These are phyloP conservation scores for Triticum dicoccoides DNA, from an alignment of 176 grass and related monocot species.

Conservation along the genomic window DNA sequence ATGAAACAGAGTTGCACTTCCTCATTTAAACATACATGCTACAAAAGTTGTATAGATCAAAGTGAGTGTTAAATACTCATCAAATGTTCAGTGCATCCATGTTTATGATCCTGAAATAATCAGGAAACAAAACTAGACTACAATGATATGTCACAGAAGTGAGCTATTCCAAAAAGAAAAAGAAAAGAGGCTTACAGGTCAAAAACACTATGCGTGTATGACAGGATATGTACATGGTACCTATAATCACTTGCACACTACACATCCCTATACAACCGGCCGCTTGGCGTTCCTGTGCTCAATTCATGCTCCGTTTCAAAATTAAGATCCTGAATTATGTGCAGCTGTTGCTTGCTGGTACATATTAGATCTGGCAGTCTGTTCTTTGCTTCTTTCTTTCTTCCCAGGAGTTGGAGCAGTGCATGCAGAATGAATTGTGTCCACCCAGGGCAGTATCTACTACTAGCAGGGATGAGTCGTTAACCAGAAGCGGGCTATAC, in stretches of 20 bases:
- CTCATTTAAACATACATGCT: background rate
- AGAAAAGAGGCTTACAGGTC: background rate
- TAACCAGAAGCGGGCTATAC: constrained; percentile 18
- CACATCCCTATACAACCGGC: constrained; percentile 9
- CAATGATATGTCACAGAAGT: constrained; percentile 16
- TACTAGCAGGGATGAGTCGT: background rate
- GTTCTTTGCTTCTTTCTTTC: background rate
- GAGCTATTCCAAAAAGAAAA: constrained; percentile 15
- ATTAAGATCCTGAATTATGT: background rate
- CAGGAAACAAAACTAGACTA: constrained; percentile 14
- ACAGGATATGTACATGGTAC: constrained; percentile 28
- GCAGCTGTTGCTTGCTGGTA: background rate
- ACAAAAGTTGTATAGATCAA: background rate
- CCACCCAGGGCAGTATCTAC: constrained; percentile 15
- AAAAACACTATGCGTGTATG: constrained; percentile 32
- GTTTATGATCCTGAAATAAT: background rate
- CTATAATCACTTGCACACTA: constrained; percentile 30
- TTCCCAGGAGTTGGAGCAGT: constrained; percentile 16
- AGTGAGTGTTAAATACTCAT: background rate
- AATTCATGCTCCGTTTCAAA: background rate
- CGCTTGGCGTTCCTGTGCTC: background rate
- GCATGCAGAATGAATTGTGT: background rate
- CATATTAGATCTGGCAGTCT: background rate
- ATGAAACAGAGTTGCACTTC: background rate
- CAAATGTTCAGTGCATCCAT: background rate